A percentile compares a stretch with the other conserved stretches of the same genome.
Evolutionary conservation across 2,329 filamentous ascomycete species (phyloP).

Genomic region (Stromatinia cepivora): DNA sequence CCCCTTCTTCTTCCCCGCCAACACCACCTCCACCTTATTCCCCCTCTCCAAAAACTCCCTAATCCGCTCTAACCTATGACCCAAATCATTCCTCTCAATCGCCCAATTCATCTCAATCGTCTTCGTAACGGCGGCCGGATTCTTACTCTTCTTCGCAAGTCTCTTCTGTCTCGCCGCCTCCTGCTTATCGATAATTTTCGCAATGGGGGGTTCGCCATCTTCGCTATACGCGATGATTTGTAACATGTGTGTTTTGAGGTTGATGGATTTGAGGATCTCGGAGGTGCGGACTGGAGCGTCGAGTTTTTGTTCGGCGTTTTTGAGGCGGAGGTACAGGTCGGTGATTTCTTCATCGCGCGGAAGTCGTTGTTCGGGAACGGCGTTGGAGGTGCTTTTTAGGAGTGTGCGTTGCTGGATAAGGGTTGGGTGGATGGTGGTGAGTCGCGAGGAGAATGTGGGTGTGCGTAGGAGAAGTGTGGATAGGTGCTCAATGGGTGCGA

Average conservation of each 20-base stretch:
- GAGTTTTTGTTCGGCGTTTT: conserved; percentile 44
- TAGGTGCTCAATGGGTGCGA: conserved; percentile 43
- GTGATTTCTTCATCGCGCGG: conserved; percentile 52
- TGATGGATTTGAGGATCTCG: conserved; percentile 47
- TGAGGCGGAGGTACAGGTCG: conserved; percentile 46
- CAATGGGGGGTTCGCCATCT: conserved; percentile 55
- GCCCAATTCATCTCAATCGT: conserved; percentile 90
- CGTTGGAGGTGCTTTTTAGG: conserved; percentile 21
- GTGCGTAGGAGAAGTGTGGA: conserved; percentile 33
- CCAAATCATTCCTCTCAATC: conserved; percentile 73
- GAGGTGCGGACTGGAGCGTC: conserved; percentile 38
- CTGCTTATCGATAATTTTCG: conserved; percentile 65
- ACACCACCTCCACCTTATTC: conserved; percentile 68
- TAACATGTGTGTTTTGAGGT: conserved; percentile 53
- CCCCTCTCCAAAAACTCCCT: conserved; percentile 71
- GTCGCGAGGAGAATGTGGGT: not conserved
- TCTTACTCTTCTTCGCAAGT: conserved; percentile 45
- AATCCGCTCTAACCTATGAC: conserved; percentile 68
- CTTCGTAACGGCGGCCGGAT: conserved; percentile 55
- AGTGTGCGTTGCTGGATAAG: conserved; percentile 13
- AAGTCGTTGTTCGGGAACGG: conserved; percentile 33
- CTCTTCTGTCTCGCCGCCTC: conserved; percentile 49
- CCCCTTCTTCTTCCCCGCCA: conserved; percentile 67
- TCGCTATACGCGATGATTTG: conserved; percentile 48
- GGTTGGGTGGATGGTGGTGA: conserved; percentile 12